Percentiles rank a stretch among this genome's conserved stretches.
Conservation (phyloP, 306 rosid species). For the Gynostemma pentaphyllum region DNA sequence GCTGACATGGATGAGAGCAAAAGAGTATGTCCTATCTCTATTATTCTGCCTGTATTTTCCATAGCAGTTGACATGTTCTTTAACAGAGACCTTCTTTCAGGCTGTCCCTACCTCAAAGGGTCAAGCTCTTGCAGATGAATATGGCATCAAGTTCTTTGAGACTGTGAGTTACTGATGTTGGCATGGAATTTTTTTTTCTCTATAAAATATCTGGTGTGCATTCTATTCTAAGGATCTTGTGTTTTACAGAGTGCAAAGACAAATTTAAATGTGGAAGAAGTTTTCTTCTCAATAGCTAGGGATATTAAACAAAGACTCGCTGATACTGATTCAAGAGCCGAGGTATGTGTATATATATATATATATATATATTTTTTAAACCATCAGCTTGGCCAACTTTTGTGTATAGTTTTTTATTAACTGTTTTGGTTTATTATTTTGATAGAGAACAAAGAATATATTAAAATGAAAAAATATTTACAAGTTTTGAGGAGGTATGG, state of each 20-base stretch:
- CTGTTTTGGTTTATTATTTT: neutral
- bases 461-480: neutral
- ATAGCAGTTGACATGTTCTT: constrained; percentile 14
- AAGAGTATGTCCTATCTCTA: constrained; percentile 41
- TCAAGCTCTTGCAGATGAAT: constrained; percentile 92
- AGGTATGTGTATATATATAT: too few relatives aligned
- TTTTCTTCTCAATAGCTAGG: constrained; percentile 92
- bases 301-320: constrained; percentile 95
- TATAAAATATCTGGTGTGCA: neutral
- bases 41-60: constrained; percentile 4
- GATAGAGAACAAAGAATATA: neutral
- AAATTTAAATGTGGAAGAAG: constrained; percentile 89
- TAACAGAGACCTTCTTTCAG: constrained; percentile 28
- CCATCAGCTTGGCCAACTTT: neutral
- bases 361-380: constrained; percentile 6
- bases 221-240: constrained; percentile 20
- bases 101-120: constrained; percentile 94
- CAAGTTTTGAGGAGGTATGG: neutral
- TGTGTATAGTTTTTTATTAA: neutral
- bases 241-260: constrained; percentile 88
- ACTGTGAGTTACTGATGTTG: constrained; percentile 51
- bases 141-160: constrained; percentile 91
- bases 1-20: constrained; percentile 99
- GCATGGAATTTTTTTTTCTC: constrained; percentile 5
- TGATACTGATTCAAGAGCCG: constrained; percentile 76